A percentile compares a stretch with the other conserved stretches of the same genome.
phyloP scores from a whole-genome alignment of 2,329 filamentous ascomycete species.

The Fusarium luffae region DNA sequence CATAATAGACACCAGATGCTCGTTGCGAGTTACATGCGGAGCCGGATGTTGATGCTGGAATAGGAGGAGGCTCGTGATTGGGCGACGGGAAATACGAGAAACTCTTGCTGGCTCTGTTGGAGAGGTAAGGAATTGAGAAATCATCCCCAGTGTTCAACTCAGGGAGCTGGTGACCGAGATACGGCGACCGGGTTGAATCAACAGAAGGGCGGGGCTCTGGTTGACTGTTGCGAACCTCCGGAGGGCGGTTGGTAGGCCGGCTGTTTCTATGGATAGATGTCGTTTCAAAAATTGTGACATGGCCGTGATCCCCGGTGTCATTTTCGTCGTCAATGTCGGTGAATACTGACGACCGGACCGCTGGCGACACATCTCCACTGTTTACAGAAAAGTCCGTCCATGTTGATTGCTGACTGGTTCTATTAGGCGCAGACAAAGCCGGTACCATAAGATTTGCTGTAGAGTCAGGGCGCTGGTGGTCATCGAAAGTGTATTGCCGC shows the following conservation, averaged over 20 bases:
- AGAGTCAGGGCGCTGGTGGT: conserved; percentile 50
- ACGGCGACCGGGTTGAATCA: conserved; percentile 45
- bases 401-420: conserved; percentile 65
- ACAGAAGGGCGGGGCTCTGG: conserved; percentile 40
- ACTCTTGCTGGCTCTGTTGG: conserved; percentile 48
- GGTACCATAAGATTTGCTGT: conserved; percentile 62
- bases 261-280: conserved; percentile 45
- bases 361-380: conserved; percentile 58
- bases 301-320: conserved; percentile 46
- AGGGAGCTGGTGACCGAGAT: conserved; percentile 56
- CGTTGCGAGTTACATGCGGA: conserved; percentile 55
- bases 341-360: conserved; percentile 45
- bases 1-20: conserved; percentile 55
- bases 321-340: conserved; percentile 42
- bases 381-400: conserved; percentile 71
- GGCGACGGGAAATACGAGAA: conserved; percentile 54
- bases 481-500: conserved; percentile 41
- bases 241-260: conserved; percentile 30
- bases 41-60: conserved; percentile 54
- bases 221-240: conserved; percentile 38
- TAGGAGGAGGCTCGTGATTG: conserved; percentile 62
- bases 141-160: conserved; percentile 63
- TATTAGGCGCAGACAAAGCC: conserved; percentile 56
- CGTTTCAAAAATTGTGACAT: conserved; percentile 50
- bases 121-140: conserved; percentile 62